Conservation (phyloP, 2,329 filamentous ascomycete species). For the Apiospora marii region DNA sequence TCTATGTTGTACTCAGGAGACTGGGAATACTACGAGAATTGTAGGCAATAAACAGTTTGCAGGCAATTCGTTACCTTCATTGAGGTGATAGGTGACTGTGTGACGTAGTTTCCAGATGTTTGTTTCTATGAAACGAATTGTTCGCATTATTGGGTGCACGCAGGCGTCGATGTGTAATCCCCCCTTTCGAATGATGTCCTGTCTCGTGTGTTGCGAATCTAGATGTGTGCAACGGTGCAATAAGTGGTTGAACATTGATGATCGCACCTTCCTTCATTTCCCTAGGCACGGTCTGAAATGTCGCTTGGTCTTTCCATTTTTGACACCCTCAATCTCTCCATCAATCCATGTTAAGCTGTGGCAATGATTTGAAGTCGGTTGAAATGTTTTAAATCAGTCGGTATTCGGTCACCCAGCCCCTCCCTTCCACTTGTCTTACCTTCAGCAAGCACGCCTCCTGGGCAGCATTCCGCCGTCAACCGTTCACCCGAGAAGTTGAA, state of each 20-base stretch:
- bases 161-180: not conserved
- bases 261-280: not conserved
- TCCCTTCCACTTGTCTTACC: constrained; percentile 14
- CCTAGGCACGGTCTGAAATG: no score
- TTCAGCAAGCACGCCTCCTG: not conserved
- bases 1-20: not conserved
- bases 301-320: constrained; percentile 13
- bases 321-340: not conserved
- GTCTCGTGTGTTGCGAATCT: not conserved
- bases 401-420: not conserved
- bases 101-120: not conserved
- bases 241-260: no score
- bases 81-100: not conserved
- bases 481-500: not conserved
- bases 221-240: not conserved
- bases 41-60: not conserved
- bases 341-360: not conserved
- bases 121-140: not conserved
- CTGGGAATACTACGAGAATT: not conserved
- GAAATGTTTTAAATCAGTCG: no score
- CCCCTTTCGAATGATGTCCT: not conserved
- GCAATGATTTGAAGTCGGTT: not conserved
- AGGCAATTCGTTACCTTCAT: not conserved
- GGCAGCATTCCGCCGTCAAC: constrained; percentile 13
- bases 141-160: no score